A percentile compares a stretch with the other conserved stretches of the same genome.
These are phyloP conservation scores for Ochetophila trinervis DNA, from an alignment of 306 rosid species.

Conservation along the genomic window DNA sequence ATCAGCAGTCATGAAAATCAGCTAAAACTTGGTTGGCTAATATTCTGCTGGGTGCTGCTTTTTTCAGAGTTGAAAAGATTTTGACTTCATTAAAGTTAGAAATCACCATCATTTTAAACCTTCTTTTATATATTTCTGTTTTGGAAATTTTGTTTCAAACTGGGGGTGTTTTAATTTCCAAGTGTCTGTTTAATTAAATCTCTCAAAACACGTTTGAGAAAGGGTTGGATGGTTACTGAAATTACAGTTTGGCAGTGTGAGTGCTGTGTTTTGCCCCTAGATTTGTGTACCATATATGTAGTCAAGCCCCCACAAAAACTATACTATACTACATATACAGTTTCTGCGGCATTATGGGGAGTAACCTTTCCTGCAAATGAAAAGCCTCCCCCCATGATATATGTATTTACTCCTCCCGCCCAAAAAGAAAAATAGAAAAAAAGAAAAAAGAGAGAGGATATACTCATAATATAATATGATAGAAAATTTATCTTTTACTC, in stretches of 20 bases:
- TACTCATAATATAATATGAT: too few relatives aligned
- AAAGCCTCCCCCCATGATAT: conserved; percentile 6
- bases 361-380: conserved; percentile 1
- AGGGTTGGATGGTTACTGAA: too few relatives aligned
- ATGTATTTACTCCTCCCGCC: too few relatives aligned
- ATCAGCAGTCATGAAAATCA: conserved; percentile 25
- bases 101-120: conserved; percentile 4
- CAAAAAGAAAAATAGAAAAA: too few relatives aligned
- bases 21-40: conserved; percentile 28
- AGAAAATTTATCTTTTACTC: too few relatives aligned
- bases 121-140: background rate
- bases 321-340: background rate
- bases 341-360: background rate
- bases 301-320: background rate
- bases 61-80: conserved; percentile 33
- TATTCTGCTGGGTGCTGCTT: conserved; percentile 22
- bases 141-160: background rate
- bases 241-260: too few relatives aligned
- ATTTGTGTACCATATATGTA: conserved; percentile 1
- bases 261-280: too few relatives aligned
- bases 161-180: too few relatives aligned
- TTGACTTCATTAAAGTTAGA: conserved; percentile 28
- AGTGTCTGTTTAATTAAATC: too few relatives aligned
- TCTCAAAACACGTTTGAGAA: too few relatives aligned
- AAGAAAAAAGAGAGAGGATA: too few relatives aligned